Conservation (phyloP, 768 basidiomycete species). For the Mycena vulgaris region DNA sequence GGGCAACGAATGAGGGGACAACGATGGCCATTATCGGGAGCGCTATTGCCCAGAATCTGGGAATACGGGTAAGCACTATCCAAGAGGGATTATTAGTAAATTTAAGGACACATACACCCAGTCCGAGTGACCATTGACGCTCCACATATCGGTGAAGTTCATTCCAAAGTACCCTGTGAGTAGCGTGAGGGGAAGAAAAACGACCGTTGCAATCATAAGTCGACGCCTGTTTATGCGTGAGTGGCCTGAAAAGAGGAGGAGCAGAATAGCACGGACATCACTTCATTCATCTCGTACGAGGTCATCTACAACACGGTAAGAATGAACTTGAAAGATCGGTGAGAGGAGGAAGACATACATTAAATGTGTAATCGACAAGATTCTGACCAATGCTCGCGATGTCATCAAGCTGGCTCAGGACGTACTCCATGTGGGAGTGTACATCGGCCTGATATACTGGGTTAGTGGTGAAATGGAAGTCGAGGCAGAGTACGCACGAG, state of each 20-base stretch:
- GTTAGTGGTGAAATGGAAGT: no score
- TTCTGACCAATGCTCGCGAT: conserved; percentile 81
- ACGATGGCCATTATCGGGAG: conserved; percentile 70
- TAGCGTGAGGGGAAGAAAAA: conserved; percentile 78
- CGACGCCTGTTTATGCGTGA: conserved; percentile 57
- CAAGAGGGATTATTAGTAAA: no score
- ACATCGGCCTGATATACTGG: conserved; percentile 71
- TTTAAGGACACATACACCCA: conserved; percentile 58
- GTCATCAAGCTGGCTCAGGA: conserved; percentile 79
- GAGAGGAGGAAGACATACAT: conserved; percentile 58
- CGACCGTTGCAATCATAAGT: conserved; percentile 76
- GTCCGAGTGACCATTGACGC: conserved; percentile 58
- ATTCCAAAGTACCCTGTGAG: conserved; percentile 67
- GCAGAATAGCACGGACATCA: conserved; percentile 54
- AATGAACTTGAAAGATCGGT: not conserved
- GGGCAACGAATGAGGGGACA: conserved; percentile 64
- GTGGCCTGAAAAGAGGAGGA: conserved; percentile 45
- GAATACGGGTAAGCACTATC: not conserved
- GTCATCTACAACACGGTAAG: conserved; percentile 58
- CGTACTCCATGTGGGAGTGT: conserved; percentile 82
- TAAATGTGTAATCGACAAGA: conserved; percentile 82
- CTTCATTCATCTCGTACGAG: conserved; percentile 82
- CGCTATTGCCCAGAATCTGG: conserved; percentile 77
- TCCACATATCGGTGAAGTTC: conserved; percentile 72
- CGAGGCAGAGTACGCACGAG: conserved; percentile 57